phyloP scores from a whole-genome alignment of 441 rosid genomes.

The Viola pubescens region DNA sequence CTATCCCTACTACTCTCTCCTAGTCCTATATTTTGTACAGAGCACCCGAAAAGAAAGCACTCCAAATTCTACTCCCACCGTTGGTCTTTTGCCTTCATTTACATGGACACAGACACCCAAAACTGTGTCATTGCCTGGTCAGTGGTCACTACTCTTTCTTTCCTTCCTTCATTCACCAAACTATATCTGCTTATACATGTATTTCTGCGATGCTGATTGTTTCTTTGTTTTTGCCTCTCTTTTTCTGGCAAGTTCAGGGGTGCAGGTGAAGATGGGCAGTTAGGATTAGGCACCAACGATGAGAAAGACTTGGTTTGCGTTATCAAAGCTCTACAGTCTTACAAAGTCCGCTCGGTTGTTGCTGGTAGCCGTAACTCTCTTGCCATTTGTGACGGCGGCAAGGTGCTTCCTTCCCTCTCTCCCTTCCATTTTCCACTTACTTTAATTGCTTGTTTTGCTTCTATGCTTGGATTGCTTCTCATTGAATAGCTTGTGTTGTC shows the following conservation, averaged over 20 bases:
- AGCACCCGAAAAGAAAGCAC: no score
- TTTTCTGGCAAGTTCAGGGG: conserved; percentile 48
- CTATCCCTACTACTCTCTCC: no score
- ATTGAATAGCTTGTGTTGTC: background rate
- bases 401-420: conserved; percentile 42
- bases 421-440: background rate
- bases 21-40: no score
- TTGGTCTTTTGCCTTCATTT: no score
- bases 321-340: conserved; percentile 59
- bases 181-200: no score
- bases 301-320: conserved; percentile 74
- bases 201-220: no score
- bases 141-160: no score
- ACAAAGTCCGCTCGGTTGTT: conserved; percentile 68
- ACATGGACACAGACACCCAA: no score
- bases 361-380: conserved; percentile 98
- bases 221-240: conserved; percentile 5
- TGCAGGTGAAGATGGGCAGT: conserved; percentile 92
- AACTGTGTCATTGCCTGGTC: no score
- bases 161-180: no score
- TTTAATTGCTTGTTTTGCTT: background rate
- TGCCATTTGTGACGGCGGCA: conserved; percentile 91
- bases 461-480: conserved; percentile 5
- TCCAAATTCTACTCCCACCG: no score
- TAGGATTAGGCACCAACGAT: conserved; percentile 75